phyloP scores from a whole-genome alignment of 2,329 filamentous ascomycete species.

The Endocalyx cinctus region DNA sequence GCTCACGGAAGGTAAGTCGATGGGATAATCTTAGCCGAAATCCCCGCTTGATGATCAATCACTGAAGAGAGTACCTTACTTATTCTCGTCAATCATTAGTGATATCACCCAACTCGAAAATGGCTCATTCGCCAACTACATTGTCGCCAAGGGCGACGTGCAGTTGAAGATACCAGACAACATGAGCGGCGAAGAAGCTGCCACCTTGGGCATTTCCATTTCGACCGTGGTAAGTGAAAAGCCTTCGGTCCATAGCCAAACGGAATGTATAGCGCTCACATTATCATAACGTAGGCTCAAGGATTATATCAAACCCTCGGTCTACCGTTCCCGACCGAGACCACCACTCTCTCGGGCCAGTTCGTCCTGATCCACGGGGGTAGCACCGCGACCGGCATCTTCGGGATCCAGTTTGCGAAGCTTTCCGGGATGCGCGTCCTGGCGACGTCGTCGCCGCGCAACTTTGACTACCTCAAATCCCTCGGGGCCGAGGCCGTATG shows the following conservation, averaged over 20 bases:
- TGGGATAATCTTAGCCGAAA: too few relatives aligned
- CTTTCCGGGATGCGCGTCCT: neutral
- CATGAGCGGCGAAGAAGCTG: conserved; percentile 42
- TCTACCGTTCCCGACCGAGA: conserved; percentile 40
- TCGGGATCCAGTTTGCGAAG: neutral
- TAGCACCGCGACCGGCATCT: neutral
- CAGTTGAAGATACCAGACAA: conserved; percentile 40
- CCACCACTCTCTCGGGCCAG: conserved; percentile 30
- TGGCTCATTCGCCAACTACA: conserved; percentile 39
- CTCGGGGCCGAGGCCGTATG: neutral
- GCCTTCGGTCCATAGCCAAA: too few relatives aligned
- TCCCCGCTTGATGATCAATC: too few relatives aligned
- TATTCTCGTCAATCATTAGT: too few relatives aligned
- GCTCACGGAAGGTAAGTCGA: conserved; percentile 16
- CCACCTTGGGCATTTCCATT: conserved; percentile 36
- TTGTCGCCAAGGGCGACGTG: conserved; percentile 33
- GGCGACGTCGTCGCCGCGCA: neutral
- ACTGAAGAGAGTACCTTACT: too few relatives aligned
- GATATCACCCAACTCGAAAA: conserved; percentile 37
- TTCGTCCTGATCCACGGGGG: neutral
- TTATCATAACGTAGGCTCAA: too few relatives aligned
- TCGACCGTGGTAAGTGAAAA: conserved; percentile 32
- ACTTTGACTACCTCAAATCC: neutral
- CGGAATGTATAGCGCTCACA: too few relatives aligned
- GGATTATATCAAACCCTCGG: conserved; percentile 41